These are phyloP conservation scores for Monosporascus sp. DNA, from an alignment of 2,329 filamentous ascomycete species.

Conservation along the genomic window DNA sequence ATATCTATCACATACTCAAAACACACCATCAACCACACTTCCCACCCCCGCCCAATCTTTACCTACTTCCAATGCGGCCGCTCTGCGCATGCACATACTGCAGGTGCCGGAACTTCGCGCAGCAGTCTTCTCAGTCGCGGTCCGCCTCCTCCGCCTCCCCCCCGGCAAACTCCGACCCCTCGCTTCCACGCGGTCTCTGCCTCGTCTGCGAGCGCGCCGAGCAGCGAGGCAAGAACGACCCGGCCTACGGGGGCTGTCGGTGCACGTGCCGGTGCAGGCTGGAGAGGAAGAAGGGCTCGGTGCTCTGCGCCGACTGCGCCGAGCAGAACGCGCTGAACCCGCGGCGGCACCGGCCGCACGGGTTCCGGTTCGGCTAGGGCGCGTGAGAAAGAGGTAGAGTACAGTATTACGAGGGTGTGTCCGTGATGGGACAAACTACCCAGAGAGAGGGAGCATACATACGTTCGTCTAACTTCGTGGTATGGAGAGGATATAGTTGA, in stretches of 20 bases:
- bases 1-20: no score
- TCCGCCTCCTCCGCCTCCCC: no score
- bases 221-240: conserved; percentile 8
- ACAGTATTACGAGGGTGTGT: no score
- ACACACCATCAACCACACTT: no score
- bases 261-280: conserved; percentile 12
- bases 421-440: no score
- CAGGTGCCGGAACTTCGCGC: conserved; percentile 5
- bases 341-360: conserved; percentile 5
- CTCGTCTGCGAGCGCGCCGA: conserved; percentile 9
- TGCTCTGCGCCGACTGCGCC: conserved; percentile 8
- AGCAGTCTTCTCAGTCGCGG: background rate
- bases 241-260: conserved; percentile 6
- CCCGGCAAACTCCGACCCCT: no score
- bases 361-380: background rate
- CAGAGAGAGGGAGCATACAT: no score
- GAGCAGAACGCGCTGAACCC: conserved; percentile 5
- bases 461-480: no score
- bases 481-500: no score
- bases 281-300: background rate
- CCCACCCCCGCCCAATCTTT: no score
- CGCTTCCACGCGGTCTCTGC: background rate
- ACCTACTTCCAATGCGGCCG: background rate
- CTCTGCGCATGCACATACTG: conserved; percentile 8
- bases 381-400: no score